phyloP scores from a whole-genome alignment of 2,329 filamentous ascomycete genomes.

The Clonostachys rhizophaga region DNA sequence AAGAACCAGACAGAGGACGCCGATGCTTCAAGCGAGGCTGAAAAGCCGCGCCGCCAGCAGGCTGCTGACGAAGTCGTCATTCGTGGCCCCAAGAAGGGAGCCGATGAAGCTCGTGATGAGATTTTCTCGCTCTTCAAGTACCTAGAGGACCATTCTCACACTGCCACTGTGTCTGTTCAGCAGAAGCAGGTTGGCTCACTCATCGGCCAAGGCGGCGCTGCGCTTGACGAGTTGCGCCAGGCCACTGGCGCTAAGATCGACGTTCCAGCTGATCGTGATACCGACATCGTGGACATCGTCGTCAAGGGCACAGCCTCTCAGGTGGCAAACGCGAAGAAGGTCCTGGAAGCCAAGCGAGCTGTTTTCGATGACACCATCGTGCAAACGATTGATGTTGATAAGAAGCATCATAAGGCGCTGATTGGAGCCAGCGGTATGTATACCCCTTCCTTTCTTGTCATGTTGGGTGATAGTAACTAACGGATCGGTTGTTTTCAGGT shows the following conservation, averaged over 20 bases:
- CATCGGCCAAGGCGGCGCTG: conserved; percentile 85
- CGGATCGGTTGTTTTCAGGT: conserved; percentile 44
- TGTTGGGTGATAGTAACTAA: not conserved
- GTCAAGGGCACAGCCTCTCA: conserved; percentile 90
- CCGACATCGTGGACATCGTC: conserved; percentile 75
- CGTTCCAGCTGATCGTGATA: conserved; percentile 76
- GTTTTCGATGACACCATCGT: conserved; percentile 88
- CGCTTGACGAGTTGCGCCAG: conserved; percentile 85
- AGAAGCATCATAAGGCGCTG: conserved; percentile 85
- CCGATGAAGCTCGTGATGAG: conserved; percentile 88
- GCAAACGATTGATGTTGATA: conserved; percentile 83
- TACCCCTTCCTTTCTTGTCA: not conserved
- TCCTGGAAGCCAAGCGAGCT: conserved; percentile 80
- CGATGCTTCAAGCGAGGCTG: conserved; percentile 65
- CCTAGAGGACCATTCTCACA: conserved; percentile 80
- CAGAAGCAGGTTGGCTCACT: conserved; percentile 91
- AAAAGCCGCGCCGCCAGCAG: conserved; percentile 66
- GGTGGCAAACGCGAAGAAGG: conserved; percentile 86
- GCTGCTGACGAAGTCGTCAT: conserved; percentile 84
- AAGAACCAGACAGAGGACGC: conserved; percentile 66
- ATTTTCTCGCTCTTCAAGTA: conserved; percentile 86
- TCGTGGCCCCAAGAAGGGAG: conserved; percentile 87
- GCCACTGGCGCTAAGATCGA: conserved; percentile 86
- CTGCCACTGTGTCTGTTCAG: conserved; percentile 76
- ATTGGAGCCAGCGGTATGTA: conserved; percentile 83